Evolutionary conservation across 2,329 filamentous ascomycete species (phyloP).

Genomic region (Didymellaceae sp.): DNA sequence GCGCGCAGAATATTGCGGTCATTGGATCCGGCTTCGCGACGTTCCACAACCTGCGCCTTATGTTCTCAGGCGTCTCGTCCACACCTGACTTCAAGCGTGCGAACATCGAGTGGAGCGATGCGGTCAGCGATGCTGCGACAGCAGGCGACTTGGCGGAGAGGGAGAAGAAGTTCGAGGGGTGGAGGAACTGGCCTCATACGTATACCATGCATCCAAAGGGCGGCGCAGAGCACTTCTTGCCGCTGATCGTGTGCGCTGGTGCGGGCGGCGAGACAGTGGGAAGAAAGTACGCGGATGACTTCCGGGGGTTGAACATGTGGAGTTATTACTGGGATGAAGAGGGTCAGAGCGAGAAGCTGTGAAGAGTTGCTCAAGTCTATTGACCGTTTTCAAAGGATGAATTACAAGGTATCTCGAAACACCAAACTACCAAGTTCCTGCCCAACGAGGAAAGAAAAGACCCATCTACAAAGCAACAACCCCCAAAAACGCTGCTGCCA

Average conservation of each 20-base stretch:
- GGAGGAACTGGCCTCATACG: conserved; percentile 57
- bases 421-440: no score
- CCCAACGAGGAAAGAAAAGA: neutral
- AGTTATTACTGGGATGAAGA: conserved; percentile 62
- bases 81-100: conserved; percentile 40
- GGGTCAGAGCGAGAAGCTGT: conserved; percentile 2
- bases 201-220: conserved; percentile 62
- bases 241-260: conserved; percentile 63
- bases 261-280: conserved; percentile 54
- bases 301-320: conserved; percentile 57
- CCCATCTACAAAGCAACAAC: conserved; percentile 28
- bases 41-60: conserved; percentile 61
- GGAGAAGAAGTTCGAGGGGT: conserved; percentile 52
- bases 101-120: conserved; percentile 55
- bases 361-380: no score
- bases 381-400: neutral
- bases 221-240: conserved; percentile 66
- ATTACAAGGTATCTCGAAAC: neutral
- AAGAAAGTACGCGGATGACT: conserved; percentile 58
- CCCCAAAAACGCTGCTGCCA: conserved; percentile 30
- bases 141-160: conserved; percentile 47
- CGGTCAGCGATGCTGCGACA: conserved; percentile 52
- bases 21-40: conserved; percentile 67
- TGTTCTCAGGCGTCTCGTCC: conserved; percentile 48
- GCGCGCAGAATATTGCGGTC: conserved; percentile 62